phyloP scores from a whole-genome alignment of 306 rosid genomes.

The Glycine soja region DNA sequence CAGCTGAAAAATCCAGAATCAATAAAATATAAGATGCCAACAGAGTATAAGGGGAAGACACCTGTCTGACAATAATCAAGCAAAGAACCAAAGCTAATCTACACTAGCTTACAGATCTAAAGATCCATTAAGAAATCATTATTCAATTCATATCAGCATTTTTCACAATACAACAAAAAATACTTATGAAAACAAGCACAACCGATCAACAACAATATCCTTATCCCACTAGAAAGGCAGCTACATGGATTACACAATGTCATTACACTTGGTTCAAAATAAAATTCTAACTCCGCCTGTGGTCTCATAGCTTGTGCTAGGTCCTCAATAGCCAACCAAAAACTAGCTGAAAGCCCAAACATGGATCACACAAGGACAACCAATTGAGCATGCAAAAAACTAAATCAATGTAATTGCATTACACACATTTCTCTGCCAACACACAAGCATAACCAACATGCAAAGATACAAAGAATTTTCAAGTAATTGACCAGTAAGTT shows the following conservation, averaged over 20 bases:
- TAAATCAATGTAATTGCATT: neutral
- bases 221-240: neutral
- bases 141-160: conserved; percentile 1
- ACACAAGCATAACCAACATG: conserved; percentile 11
- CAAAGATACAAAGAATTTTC: neutral
- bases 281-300: neutral
- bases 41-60: neutral
- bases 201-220: neutral
- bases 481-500: neutral
- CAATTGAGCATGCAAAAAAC: neutral
- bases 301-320: neutral
- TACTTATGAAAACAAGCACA: conserved; percentile 10
- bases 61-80: neutral
- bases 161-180: neutral
- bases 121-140: neutral
- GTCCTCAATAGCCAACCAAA: neutral
- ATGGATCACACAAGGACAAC: neutral
- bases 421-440: neutral
- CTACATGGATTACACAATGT: neutral
- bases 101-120: conserved; percentile 7
- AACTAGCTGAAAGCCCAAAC: neutral
- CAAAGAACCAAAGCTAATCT: neutral
- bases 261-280: neutral
- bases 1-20: conserved; percentile 38
- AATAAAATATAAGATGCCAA: conserved; percentile 15